Percentiles rank a stretch among this genome's conserved stretches.
Evolutionary conservation across 805 yeast species (phyloP).

Genomic region (Candida loeiensis): DNA sequence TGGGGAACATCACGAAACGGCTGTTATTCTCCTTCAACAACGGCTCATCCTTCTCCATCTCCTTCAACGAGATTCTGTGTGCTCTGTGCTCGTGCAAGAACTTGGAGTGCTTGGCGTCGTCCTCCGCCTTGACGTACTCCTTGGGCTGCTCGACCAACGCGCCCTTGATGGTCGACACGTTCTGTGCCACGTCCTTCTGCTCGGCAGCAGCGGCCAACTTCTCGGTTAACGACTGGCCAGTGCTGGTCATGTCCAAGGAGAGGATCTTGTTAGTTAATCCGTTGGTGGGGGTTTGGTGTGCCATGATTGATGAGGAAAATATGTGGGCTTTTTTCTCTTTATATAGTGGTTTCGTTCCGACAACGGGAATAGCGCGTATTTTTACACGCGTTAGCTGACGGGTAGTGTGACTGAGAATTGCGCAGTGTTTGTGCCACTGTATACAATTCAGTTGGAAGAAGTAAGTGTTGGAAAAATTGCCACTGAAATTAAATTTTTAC

Average conservation of each 20-base stretch:
- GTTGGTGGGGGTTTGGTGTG: constrained; percentile 60
- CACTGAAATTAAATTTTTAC: neutral
- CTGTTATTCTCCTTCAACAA: constrained; percentile 76
- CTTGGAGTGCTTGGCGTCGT: constrained; percentile 41
- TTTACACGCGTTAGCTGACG: constrained; percentile 3
- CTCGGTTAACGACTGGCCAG: constrained; percentile 39
- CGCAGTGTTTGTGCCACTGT: constrained; percentile 3
- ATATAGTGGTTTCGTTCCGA: constrained; percentile 1
- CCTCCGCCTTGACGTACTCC: constrained; percentile 22
- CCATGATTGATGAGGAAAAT: constrained; percentile 26
- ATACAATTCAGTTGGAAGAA: neutral
- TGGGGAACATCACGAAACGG: constrained; percentile 92
- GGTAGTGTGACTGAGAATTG: constrained; percentile 1
- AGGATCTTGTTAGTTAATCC: constrained; percentile 46
- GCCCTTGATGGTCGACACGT: constrained; percentile 18
- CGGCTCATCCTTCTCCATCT: constrained; percentile 83
- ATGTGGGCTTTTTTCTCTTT: neutral
- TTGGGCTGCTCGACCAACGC: constrained; percentile 17
- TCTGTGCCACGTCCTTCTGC: constrained; percentile 29
- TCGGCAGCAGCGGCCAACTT: constrained; percentile 41
- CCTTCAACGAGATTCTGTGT: constrained; percentile 72
- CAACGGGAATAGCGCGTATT: neutral
- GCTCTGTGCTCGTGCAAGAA: constrained; percentile 61
- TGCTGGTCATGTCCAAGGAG: constrained; percentile 31
- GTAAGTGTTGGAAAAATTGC: constrained; percentile 4